These are phyloP conservation scores for Linnemannia elongata DNA, from an alignment of 192 early-diverging fungal genomes.

Conservation along the genomic window DNA sequence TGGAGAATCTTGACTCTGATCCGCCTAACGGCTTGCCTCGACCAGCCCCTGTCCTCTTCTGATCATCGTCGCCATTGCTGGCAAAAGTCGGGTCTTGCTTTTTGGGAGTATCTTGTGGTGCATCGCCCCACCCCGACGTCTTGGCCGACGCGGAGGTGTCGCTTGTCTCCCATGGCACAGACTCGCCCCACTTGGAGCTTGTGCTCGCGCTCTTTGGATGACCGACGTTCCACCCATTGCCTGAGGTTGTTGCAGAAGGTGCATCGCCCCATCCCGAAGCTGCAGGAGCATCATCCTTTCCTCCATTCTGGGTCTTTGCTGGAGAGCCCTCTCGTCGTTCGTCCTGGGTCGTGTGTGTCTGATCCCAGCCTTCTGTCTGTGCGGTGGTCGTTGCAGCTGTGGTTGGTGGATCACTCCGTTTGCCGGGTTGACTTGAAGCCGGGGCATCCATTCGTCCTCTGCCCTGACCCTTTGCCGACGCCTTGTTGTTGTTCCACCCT, in stretches of 20 bases:
- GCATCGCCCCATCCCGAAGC: conserved; percentile 5
- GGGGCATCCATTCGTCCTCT: background rate
- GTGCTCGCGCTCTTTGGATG: background rate
- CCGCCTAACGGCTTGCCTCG: background rate
- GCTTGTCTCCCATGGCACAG: background rate
- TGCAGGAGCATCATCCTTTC: background rate
- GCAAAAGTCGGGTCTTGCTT: background rate
- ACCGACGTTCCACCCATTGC: background rate
- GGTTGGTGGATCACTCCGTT: background rate
- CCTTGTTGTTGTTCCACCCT: background rate
- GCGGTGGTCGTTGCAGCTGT: background rate
- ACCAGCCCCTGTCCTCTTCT: background rate
- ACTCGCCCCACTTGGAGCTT: background rate
- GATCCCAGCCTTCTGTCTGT: background rate
- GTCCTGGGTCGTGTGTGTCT: background rate
- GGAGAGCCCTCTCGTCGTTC: background rate
- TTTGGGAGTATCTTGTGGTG: background rate
- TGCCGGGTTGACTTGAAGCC: background rate
- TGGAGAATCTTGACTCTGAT: conserved; percentile 2
- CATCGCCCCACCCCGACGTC: background rate
- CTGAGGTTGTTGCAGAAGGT: background rate
- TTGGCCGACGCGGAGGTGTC: background rate
- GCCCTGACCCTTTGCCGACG: background rate
- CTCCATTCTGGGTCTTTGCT: background rate
- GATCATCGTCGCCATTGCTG: background rate